Conservation (phyloP, 2,329 filamentous ascomycete genomes). For the Didymellaceae sp. region DNA sequence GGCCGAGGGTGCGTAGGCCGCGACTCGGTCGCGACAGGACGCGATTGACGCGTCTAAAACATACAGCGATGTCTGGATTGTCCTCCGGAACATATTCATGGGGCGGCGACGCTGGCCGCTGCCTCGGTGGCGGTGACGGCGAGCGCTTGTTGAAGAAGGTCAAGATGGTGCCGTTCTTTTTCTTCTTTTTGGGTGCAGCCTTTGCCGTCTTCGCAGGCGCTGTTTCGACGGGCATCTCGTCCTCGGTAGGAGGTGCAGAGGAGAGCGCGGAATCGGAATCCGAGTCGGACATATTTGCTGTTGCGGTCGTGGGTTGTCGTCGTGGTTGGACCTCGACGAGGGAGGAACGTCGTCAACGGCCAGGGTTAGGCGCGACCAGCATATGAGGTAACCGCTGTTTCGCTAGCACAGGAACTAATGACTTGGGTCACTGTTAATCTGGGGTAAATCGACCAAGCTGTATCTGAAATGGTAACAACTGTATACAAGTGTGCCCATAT, state of each 20-base stretch:
- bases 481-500: not conserved
- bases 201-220: slow-evolving; percentile 35
- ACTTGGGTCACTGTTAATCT: slow-evolving; percentile 23
- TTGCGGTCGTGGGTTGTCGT: slow-evolving; percentile 30
- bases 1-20: not conserved
- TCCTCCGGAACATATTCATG: slow-evolving; percentile 91
- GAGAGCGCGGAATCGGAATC: slow-evolving; percentile 65
- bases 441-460: slow-evolving; percentile 10
- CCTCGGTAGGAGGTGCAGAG: slow-evolving; percentile 65
- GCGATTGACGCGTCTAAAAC: slow-evolving; percentile 57
- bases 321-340: slow-evolving; percentile 28
- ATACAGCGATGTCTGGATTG: slow-evolving; percentile 88
- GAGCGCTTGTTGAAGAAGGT: slow-evolving; percentile 51
- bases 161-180: slow-evolving; percentile 46
- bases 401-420: slow-evolving; percentile 38
- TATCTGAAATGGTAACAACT: no score
- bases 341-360: slow-evolving; percentile 21
- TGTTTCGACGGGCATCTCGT: slow-evolving; percentile 54
- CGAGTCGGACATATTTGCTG: slow-evolving; percentile 59
- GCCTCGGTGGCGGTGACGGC: slow-evolving; percentile 63
- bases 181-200: slow-evolving; percentile 37
- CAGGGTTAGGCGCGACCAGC: slow-evolving; percentile 34
- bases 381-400: slow-evolving; percentile 45
- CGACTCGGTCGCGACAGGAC: slow-evolving; percentile 42
- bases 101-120: slow-evolving; percentile 84